These are phyloP conservation scores for Candolleomyces aberdarensis DNA, from an alignment of 768 basidiomycete species.

Conservation along the genomic window DNA sequence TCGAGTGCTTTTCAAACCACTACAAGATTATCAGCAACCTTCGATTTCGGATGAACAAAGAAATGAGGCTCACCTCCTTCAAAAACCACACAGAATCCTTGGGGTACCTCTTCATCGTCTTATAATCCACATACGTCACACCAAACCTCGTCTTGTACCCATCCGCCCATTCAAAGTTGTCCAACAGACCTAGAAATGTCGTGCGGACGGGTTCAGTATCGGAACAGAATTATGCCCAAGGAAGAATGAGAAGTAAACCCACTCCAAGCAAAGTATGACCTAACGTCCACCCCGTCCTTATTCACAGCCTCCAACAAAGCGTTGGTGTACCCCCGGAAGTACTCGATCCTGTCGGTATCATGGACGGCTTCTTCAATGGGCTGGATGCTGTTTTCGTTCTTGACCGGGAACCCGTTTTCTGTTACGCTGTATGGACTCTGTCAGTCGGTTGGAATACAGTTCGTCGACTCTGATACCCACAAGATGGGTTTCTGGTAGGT, in stretches of 20 bases:
- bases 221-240: background rate
- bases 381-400: constrained; percentile 45
- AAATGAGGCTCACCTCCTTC: constrained; percentile 24
- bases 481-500: constrained; percentile 50
- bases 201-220: background rate
- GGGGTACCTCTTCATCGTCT: constrained; percentile 58
- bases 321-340: constrained; percentile 53
- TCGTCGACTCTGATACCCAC: constrained; percentile 24
- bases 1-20: constrained; percentile 14
- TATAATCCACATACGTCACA: constrained; percentile 65
- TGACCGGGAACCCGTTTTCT: constrained; percentile 68
- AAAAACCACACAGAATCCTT: constrained; percentile 59
- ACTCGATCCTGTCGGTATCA: constrained; percentile 59
- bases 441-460: background rate
- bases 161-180: constrained; percentile 75
- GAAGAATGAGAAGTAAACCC: constrained; percentile 17
- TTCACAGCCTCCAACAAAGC: constrained; percentile 51
- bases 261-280: constrained; percentile 70
- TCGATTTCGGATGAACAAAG: no score
- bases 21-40: constrained; percentile 2
- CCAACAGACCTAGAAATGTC: constrained; percentile 48
- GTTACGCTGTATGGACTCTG: constrained; percentile 43
- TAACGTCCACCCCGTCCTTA: constrained; percentile 56
- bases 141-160: constrained; percentile 67
- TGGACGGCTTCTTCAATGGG: constrained; percentile 47